Conservation (phyloP, 179 eudicot species). For the Patellifolia procumbens region DNA sequence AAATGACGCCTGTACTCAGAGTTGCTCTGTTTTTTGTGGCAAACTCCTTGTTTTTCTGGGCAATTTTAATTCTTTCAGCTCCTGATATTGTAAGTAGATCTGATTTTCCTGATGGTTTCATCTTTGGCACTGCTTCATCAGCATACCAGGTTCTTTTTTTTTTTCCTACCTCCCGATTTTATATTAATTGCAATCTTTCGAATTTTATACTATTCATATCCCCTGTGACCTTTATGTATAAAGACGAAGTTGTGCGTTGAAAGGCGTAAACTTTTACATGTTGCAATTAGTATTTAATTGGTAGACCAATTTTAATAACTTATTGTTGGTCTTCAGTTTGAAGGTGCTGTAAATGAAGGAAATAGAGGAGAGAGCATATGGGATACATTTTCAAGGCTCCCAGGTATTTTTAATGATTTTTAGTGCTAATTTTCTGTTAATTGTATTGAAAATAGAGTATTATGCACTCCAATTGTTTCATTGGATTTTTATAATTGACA, state of each 20-base stretch:
- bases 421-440: neutral
- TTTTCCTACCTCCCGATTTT: neutral
- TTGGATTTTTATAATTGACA: neutral
- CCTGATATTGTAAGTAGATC: conserved; percentile 35
- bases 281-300: neutral
- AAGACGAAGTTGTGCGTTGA: no score
- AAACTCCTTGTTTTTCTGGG: conserved; percentile 13
- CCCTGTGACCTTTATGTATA: no score
- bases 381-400: conserved; percentile 71
- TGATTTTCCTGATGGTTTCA: conserved; percentile 72
- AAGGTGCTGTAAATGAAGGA: conserved; percentile 97
- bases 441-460: neutral
- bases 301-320: neutral
- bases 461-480: neutral
- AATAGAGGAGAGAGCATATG: conserved; percentile 86
- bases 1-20: conserved; percentile 7
- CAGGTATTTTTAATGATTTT: conserved; percentile 41
- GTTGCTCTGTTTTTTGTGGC: conserved; percentile 15
- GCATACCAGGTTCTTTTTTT: conserved; percentile 65
- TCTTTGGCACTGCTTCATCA: conserved; percentile 88
- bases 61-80: neutral
- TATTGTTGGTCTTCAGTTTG: conserved; percentile 49
- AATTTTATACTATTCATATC: no score
- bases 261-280: no score
- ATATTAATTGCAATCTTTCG: neutral